Evolutionary conservation across 768 basidiomycete genomes (phyloP), one percentile per base, ranked within the genome.

Genomic region (Mycena haematopus): DNA sequence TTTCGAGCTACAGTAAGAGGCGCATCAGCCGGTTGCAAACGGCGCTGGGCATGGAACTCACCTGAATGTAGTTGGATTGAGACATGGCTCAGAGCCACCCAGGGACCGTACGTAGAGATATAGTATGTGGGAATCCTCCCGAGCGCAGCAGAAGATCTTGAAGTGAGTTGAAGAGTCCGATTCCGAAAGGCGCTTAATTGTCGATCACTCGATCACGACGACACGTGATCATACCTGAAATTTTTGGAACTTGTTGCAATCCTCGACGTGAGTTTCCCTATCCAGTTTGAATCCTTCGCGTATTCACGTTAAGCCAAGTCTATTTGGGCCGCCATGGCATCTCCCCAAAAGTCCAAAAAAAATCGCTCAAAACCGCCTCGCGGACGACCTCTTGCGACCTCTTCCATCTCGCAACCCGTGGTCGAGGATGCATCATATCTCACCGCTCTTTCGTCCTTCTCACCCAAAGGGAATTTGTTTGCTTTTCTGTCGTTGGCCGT

Each of bases 1-100:
- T 97, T 80, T 97, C 95, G 53, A 97, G 81, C 89, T 95, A 31
- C 9, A 31, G 68, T 24, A 29, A 11, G 29, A 7, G 40, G 11
- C 33, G 62, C 52, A 56, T 52, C 17, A 56, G 56, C 8, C 17
- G 45, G 14, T 3, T 13, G 17, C 10, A 17, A 13, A 33, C 19
- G 15, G 19, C 6, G 13, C 11, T 6, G 44, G 31, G 44, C 36
- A 33, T 55, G 36, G 15, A 21, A 65, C 75, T 68, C 67, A 79
- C 84, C 78, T 85, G 84, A 52, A 86, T 83, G 66, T 86, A 86
- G 67, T 86, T 86, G 78, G 80, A 82, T 42, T 45, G 63, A 13
- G 60, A 50, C 52, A 53, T 35, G 24, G 33, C 27, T 10, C 9
- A 10, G 21, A 15, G 24, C 10, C 8, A 24, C 21, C 21, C 15